Evolutionary conservation across 208 protist species (phyloP), one percentile per base, ranked within the genome.

Genomic region (Acanthamoeba triangularis): DNA sequence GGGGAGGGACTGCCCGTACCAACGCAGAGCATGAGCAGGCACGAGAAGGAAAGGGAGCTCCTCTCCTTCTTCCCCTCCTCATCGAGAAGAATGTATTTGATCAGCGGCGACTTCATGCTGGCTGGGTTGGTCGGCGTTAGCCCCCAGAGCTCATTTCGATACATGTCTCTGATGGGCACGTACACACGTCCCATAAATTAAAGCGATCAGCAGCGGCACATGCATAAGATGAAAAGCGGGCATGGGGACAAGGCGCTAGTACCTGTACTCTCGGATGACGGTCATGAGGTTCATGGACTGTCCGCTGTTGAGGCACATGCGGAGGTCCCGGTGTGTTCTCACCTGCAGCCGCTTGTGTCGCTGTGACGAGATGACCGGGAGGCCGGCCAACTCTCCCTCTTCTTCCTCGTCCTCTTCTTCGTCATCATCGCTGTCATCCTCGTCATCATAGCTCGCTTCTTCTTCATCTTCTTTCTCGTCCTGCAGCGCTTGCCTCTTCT

Each of bases 101-200:
- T 35, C 16, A 78, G 69, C 30, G 69, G 23, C 69, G 69, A 47
- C 69, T 78, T 78, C 69, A 78, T 78, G 69, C 69, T 78, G 33
- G 37, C n/a, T 23, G 69, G 69, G 10, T 78, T 78, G 69, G 37
- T 78, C n/a, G 69, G 69, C 33, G 33, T 78, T 14, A 78, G 37
- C 0, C 69, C 37, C 33, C 37, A 78, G 7, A 78, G 30, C 16
- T 78, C 69, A n/a, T 78, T 30, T 20, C 69, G 69, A 47, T 47
- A 78, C 37, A 78, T 10, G 47, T 78, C n/a, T n/a, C 69, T 78
- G 30, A 25, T 13, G 13, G 11, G 65, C 28, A 14, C 28, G 33
- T 30, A 37, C 11, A 74, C 33, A 13, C 10, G 65, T 10, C 25
- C 2, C 25, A 30, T 74, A 13, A 74, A 74, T 33, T 8, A 11